Percentiles rank a stretch among this genome's conserved stretches.
These are phyloP conservation scores for Trematosphaeria pertusa DNA, from an alignment of 2,329 filamentous ascomycete species.

Conservation along the genomic window DNA sequence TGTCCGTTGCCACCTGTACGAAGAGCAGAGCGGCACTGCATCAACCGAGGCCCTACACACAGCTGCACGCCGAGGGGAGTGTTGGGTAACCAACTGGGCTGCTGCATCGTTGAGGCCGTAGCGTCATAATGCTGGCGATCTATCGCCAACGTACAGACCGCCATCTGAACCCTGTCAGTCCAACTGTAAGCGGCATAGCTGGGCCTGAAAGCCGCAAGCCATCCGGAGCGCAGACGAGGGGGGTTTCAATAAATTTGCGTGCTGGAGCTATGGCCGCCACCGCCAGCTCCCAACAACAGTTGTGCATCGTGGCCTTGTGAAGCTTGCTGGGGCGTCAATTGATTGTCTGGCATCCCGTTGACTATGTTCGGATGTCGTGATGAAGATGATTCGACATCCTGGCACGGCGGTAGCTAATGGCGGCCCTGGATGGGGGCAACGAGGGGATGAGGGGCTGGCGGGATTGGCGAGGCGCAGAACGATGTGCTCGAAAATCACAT, in stretches of 20 bases:
- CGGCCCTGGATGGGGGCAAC: constrained; percentile 2
- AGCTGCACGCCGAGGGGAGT: constrained; percentile 10
- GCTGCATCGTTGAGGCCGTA: constrained; percentile 11
- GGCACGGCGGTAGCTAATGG: not conserved
- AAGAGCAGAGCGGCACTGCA: constrained; percentile 3
- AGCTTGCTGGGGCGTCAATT: constrained; percentile 13
- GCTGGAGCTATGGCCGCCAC: constrained; percentile 29
- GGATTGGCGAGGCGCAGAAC: constrained; percentile 18
- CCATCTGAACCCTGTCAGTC: constrained; percentile 19
- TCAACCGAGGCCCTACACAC: not conserved
- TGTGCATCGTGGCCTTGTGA: constrained; percentile 30
- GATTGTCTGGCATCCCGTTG: not conserved
- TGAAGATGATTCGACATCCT: not conserved
- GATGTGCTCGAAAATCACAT: constrained; percentile 6
- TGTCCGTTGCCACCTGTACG: not conserved
- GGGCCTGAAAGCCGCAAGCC: constrained; percentile 14
- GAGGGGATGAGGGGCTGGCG: constrained; percentile 10
- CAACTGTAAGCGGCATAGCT: constrained; percentile 15
- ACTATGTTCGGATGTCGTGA: not conserved
- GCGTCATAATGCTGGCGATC: constrained; percentile 20
- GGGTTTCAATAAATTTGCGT: constrained; percentile 24
- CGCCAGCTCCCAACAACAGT: constrained; percentile 35
- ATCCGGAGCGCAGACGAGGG: constrained; percentile 16
- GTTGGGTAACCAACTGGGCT: constrained; percentile 22
- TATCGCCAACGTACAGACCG: constrained; percentile 22